phyloP scores from a whole-genome alignment of 192 early-diverging fungal species.

The Coemansia sp. region DNA sequence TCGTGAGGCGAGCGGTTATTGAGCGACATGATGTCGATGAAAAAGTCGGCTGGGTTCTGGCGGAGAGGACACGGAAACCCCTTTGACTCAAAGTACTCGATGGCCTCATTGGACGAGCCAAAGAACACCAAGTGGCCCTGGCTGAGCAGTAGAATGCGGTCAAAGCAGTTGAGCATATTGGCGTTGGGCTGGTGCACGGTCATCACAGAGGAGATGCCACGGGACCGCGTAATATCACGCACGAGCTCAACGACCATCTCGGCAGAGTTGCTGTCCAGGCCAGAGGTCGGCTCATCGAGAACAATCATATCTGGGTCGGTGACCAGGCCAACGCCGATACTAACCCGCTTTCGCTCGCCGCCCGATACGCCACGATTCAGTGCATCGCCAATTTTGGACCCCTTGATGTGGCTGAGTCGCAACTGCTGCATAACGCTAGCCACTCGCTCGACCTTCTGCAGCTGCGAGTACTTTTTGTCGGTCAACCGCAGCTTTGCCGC shows the following conservation, averaged over 20 bases:
- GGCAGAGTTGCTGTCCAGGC: slow-evolving; percentile 89
- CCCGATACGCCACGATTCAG: slow-evolving; percentile 80
- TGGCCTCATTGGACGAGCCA: slow-evolving; percentile 63
- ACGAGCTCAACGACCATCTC: slow-evolving; percentile 92
- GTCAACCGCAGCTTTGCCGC: slow-evolving; percentile 81
- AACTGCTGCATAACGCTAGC: slow-evolving; percentile 82
- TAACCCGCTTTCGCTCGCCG: slow-evolving; percentile 89
- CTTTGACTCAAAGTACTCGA: slow-evolving; percentile 68
- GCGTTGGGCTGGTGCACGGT: slow-evolving; percentile 95
- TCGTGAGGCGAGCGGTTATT: slow-evolving; percentile 52
- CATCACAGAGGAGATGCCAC: slow-evolving; percentile 79
- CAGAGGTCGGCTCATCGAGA: slow-evolving; percentile 80
- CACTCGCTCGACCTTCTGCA: slow-evolving; percentile 66
- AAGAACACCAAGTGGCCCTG: slow-evolving; percentile 82
- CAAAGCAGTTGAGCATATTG: slow-evolving; percentile 89
- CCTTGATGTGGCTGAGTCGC: slow-evolving; percentile 78
- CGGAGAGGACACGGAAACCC: slow-evolving; percentile 83
- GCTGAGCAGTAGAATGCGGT: slow-evolving; percentile 81
- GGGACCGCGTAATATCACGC: slow-evolving; percentile 70
- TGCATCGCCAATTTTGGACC: slow-evolving; percentile 72
- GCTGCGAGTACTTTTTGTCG: slow-evolving; percentile 64
- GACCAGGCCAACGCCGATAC: slow-evolving; percentile 91
- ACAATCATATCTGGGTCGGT: slow-evolving; percentile 90
- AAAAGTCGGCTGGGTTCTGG: slow-evolving; percentile 89
- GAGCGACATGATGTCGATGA: slow-evolving; percentile 55